These are phyloP conservation scores for Pyricularia grisea DNA, from an alignment of 2,329 filamentous ascomycete species.

Conservation along the genomic window DNA sequence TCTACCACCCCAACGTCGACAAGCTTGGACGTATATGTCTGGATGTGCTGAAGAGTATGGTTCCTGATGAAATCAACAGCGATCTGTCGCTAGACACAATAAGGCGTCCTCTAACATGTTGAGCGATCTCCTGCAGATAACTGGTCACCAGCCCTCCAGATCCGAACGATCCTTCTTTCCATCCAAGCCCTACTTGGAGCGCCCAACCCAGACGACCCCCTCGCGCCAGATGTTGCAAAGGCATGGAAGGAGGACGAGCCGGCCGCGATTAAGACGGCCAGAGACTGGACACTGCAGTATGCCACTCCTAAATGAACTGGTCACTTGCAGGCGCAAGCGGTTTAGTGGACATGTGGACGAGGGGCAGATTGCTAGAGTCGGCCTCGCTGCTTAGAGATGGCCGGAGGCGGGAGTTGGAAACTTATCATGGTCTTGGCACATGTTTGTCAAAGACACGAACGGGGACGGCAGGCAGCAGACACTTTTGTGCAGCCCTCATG, in stretches of 20 bases:
- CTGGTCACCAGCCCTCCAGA: conserved; percentile 97
- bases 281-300: conserved; percentile 83
- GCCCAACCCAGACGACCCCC: conserved; percentile 95
- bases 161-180: conserved; percentile 94
- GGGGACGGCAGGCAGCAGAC: background rate
- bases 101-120: background rate
- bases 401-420: background rate
- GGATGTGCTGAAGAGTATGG: conserved; percentile 88
- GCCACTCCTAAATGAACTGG: conserved; percentile 41
- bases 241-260: conserved; percentile 95
- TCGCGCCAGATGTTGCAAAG: conserved; percentile 95
- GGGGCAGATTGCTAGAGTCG: background rate
- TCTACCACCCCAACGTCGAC: conserved; percentile 98
- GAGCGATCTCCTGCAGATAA: conserved; percentile 53
- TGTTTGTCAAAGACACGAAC: background rate
- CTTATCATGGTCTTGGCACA: background rate
- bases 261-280: conserved; percentile 83
- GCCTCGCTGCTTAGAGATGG: background rate
- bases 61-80: background rate
- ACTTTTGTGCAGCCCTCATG: background rate
- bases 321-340: background rate
- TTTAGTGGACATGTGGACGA: background rate
- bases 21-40: conserved; percentile 94
- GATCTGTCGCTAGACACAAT: background rate
- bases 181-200: conserved; percentile 95